These are phyloP conservation scores for Grammothele lineata DNA, from an alignment of 768 basidiomycete species.

Conservation along the genomic window DNA sequence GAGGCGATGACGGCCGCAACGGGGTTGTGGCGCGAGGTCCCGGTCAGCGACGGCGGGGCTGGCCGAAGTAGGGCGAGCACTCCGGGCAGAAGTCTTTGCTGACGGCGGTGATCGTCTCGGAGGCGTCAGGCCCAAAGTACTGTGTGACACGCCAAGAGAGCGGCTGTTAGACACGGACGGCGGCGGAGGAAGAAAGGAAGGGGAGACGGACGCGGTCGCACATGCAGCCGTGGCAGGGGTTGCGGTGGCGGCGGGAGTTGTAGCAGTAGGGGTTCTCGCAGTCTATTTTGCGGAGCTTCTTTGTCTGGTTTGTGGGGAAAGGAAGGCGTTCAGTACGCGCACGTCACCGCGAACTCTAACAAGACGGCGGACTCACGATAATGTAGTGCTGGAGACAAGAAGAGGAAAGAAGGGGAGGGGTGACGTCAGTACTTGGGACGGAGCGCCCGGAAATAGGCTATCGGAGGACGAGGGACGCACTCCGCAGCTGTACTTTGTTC, in stretches of 20 bases:
- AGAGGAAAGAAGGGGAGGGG: conserved; percentile 9
- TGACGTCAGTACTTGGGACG: conserved; percentile 27
- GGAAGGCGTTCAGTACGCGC: no score
- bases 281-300: conserved; percentile 48
- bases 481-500: conserved; percentile 72
- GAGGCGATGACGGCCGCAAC: no score
- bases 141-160: no score
- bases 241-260: conserved; percentile 36
- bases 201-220: conserved; percentile 41
- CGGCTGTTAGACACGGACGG: background rate
- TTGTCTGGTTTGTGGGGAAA: conserved; percentile 38
- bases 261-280: conserved; percentile 44
- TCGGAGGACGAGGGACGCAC: conserved; percentile 21
- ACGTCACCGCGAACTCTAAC: conserved; percentile 2
- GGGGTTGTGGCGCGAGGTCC: no score
- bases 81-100: conserved; percentile 39
- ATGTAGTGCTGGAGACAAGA: conserved; percentile 70
- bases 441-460: conserved; percentile 9
- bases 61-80: conserved; percentile 28
- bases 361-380: conserved; percentile 40
- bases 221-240: conserved; percentile 37
- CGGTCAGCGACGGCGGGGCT: conserved; percentile 9
- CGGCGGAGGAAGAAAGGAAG: conserved; percentile 4
- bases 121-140: conserved; percentile 70
- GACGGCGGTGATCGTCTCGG: conserved; percentile 51